These are phyloP conservation scores for Tolypocladium guangdongense DNA, from an alignment of 2,329 filamentous ascomycete genomes.

Conservation along the genomic window DNA sequence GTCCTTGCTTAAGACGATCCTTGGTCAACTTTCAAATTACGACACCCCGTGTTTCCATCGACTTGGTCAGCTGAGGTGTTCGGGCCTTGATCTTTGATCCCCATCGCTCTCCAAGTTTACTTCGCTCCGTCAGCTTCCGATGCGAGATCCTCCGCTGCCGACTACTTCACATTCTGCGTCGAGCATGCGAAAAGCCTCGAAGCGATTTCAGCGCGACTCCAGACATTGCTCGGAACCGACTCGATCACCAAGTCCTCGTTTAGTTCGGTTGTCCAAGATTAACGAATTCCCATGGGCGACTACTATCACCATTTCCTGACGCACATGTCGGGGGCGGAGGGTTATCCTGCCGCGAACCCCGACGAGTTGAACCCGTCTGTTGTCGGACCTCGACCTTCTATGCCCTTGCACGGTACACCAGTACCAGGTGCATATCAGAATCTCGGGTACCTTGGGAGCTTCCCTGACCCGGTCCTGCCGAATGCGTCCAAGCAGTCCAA, in stretches of 20 bases:
- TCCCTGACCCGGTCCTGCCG: constrained; percentile 38
- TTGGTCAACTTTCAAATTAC: background rate
- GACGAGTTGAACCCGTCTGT: constrained; percentile 29
- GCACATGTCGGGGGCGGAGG: constrained; percentile 35
- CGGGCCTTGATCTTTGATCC: background rate
- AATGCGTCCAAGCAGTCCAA: constrained; percentile 36
- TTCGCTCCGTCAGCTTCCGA: background rate
- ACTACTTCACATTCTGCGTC: background rate
- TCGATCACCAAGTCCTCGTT: background rate
- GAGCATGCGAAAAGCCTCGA: background rate
- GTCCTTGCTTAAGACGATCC: background rate
- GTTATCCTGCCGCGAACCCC: constrained; percentile 25
- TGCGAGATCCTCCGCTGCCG: background rate
- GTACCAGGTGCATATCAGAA: constrained; percentile 33
- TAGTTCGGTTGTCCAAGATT: no score
- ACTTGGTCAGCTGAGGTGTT: background rate
- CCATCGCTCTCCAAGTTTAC: background rate
- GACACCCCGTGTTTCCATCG: background rate
- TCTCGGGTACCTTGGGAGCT: constrained; percentile 38
- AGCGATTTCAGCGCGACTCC: background rate
- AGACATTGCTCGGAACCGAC: background rate
- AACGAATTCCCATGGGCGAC: constrained; percentile 34
- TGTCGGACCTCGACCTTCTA: constrained; percentile 17
- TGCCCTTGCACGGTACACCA: constrained; percentile 18
- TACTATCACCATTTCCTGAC: constrained; percentile 46